Percentiles rank a stretch among this genome's conserved stretches.
phyloP scores from a whole-genome alignment of 2,329 filamentous ascomycete genomes.

The Pestalotiopsis fici region DNA sequence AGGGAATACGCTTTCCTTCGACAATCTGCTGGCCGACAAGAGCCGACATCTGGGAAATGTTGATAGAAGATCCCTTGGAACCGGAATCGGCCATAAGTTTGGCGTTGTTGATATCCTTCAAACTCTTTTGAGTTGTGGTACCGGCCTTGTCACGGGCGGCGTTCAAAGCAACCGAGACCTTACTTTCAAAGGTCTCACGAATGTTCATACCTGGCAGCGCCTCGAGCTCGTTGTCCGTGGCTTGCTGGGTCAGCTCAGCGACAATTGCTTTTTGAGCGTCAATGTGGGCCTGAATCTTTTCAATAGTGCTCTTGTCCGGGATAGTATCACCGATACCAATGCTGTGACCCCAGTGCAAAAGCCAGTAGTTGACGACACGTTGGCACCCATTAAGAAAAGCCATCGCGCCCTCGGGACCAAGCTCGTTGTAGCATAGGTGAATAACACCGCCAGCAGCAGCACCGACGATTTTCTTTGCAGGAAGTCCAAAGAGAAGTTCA shows the following conservation, averaged over 20 bases:
- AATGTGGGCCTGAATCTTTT: slow-evolving; percentile 81
- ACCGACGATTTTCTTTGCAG: slow-evolving; percentile 93
- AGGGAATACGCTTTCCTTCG: slow-evolving; percentile 97
- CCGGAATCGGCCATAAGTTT: slow-evolving; percentile 95
- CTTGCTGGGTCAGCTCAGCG: slow-evolving; percentile 70
- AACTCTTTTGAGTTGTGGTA: slow-evolving; percentile 84
- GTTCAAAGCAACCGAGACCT: slow-evolving; percentile 92
- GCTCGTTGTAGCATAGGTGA: slow-evolving; percentile 95
- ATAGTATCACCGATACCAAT: slow-evolving; percentile 99
- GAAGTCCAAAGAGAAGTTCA: slow-evolving; percentile 84
- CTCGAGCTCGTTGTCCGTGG: slow-evolving; percentile 86
- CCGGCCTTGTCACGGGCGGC: slow-evolving; percentile 95
- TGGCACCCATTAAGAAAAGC: slow-evolving; percentile 96
- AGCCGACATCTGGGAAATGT: slow-evolving; percentile 99
- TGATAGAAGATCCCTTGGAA: slow-evolving; percentile 98
- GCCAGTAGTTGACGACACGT: slow-evolving; percentile 95
- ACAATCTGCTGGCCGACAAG: slow-evolving; percentile 98
- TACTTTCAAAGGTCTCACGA: slow-evolving; percentile 96
- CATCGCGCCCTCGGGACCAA: slow-evolving; percentile 82
- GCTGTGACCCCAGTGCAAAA: slow-evolving; percentile 93
- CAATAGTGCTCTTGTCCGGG: slow-evolving; percentile 82
- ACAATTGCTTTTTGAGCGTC: slow-evolving; percentile 81
- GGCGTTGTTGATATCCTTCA: slow-evolving; percentile 96
- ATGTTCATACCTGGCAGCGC: slow-evolving; percentile 98
- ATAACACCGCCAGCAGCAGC: slow-evolving; percentile 88